phyloP scores from a whole-genome alignment of 495 filamentous ascomycete species.

The Podospora fimiseda region DNA sequence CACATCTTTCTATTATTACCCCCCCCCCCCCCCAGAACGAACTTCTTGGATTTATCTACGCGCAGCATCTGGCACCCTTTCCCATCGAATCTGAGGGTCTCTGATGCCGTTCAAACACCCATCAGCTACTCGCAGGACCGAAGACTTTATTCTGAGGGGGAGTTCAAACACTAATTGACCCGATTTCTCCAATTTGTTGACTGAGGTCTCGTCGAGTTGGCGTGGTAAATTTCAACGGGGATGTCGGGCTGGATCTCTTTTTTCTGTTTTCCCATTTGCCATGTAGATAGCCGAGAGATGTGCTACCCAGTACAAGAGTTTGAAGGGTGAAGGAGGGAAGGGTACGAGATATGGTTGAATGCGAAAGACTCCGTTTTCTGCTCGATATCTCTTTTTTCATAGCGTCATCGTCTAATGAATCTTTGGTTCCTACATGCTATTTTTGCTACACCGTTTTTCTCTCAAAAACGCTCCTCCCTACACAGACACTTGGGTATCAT shows the following conservation, averaged over 20 bases:
- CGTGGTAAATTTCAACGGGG: conserved; percentile 4
- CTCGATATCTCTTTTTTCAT: neutral
- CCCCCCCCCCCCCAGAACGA: neutral
- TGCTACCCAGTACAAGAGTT: conserved; percentile 1
- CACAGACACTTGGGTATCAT: neutral
- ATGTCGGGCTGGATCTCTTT: conserved; percentile 14
- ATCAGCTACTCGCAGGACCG: neutral
- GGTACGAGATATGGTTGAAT: conserved; percentile 24
- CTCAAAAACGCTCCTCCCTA: neutral
- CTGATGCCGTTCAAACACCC: neutral
- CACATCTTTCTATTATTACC: neutral
- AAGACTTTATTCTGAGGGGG: no score
- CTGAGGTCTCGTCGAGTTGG: conserved; percentile 12
- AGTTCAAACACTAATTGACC: neutral
- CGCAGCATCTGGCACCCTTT: conserved; percentile 3
- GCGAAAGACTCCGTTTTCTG: conserved; percentile 14
- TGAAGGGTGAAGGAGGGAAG: conserved; percentile 4
- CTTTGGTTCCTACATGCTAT: neutral
- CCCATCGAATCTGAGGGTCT: neutral
- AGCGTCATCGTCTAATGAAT: neutral
- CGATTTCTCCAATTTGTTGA: neutral
- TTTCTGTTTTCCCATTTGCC: conserved; percentile 9
- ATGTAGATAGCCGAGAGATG: conserved; percentile 21
- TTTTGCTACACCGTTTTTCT: neutral
- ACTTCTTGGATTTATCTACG: conserved; percentile 8